phyloP scores from a whole-genome alignment of 805 yeast species.

The Candida odintsovae region DNA sequence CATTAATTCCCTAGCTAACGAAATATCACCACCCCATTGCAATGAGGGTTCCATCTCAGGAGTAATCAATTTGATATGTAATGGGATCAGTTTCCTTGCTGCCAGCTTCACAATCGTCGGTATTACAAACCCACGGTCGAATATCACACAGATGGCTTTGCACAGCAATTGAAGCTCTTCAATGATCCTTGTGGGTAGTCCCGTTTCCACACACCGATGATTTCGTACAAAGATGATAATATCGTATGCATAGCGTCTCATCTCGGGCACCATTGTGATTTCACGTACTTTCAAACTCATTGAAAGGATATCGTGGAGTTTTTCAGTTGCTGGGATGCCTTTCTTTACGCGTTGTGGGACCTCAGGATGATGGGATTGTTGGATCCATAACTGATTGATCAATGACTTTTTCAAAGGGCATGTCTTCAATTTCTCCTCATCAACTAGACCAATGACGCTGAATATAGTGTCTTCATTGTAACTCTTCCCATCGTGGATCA shows the following conservation, averaged over 20 bases:
- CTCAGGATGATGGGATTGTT: neutral
- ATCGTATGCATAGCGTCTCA: slow-evolving; percentile 51
- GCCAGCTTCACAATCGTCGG: slow-evolving; percentile 50
- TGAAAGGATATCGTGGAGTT: neutral
- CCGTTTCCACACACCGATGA: slow-evolving; percentile 49
- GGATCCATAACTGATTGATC: neutral
- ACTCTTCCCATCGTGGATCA: neutral
- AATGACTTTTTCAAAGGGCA: neutral
- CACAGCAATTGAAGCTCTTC: slow-evolving; percentile 36
- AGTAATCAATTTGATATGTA: slow-evolving; percentile 33
- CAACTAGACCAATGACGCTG: neutral
- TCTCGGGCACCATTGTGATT: slow-evolving; percentile 37
- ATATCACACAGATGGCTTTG: slow-evolving; percentile 36
- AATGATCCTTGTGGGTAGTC: slow-evolving; percentile 43
- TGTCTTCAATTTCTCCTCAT: neutral
- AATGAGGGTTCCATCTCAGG: slow-evolving; percentile 46
- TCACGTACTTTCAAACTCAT: slow-evolving; percentile 2
- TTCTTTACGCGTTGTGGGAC: neutral
- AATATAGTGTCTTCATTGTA: neutral
- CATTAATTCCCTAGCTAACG: slow-evolving; percentile 35
- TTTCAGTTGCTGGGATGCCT: neutral
- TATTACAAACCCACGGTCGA: slow-evolving; percentile 37
- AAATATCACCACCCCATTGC: slow-evolving; percentile 50
- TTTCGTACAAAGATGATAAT: slow-evolving; percentile 45
- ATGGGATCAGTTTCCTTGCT: slow-evolving; percentile 42